Evolutionary conservation across 139 green algal species (phyloP).

Genomic region (Picochlorum sp.): DNA sequence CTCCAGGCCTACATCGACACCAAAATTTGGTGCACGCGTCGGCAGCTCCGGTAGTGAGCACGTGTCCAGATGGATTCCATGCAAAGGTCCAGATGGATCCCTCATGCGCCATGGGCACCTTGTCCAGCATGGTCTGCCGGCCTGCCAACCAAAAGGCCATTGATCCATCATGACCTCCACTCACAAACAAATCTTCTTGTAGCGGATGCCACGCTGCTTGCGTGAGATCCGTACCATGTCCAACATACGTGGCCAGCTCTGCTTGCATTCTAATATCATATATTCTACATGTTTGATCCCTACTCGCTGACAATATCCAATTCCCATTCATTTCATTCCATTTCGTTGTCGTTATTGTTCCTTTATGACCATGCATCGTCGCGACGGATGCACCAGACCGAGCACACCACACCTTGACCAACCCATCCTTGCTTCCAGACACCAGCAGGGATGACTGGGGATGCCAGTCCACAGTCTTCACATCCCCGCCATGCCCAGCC

Average conservation of each 20-base stretch:
- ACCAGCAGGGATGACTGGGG: conserved; percentile 68
- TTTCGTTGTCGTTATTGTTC: conserved; percentile 49
- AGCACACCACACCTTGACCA: conserved; percentile 91
- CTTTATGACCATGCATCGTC: conserved; percentile 84
- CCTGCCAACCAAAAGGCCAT: conserved; percentile 12
- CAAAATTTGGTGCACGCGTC: conserved; percentile 68
- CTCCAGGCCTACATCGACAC: conserved; percentile 37
- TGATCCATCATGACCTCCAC: conserved; percentile 58
- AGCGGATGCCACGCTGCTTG: conserved; percentile 73
- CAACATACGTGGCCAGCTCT: conserved; percentile 58
- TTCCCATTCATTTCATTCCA: conserved; percentile 81
- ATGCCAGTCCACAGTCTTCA: conserved; percentile 88
- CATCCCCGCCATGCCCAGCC: conserved; percentile 81
- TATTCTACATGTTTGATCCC: conserved; percentile 72
- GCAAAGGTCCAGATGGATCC: conserved; percentile 51
- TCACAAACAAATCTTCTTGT: conserved; percentile 77
- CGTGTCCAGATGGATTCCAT: conserved; percentile 82
- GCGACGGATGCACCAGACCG: conserved; percentile 31
- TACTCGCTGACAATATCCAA: conserved; percentile 66
- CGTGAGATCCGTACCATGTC: conserved; percentile 74
- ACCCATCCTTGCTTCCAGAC: conserved; percentile 67
- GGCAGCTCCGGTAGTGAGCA: conserved; percentile 52
- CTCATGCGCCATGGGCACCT: conserved; percentile 59
- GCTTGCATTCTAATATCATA: conserved; percentile 60
- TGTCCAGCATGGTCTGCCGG: conserved; percentile 22